Evolutionary conservation across 352 stramenopile genomes (phyloP).

Genomic region (Phytophthora ohioensis): DNA sequence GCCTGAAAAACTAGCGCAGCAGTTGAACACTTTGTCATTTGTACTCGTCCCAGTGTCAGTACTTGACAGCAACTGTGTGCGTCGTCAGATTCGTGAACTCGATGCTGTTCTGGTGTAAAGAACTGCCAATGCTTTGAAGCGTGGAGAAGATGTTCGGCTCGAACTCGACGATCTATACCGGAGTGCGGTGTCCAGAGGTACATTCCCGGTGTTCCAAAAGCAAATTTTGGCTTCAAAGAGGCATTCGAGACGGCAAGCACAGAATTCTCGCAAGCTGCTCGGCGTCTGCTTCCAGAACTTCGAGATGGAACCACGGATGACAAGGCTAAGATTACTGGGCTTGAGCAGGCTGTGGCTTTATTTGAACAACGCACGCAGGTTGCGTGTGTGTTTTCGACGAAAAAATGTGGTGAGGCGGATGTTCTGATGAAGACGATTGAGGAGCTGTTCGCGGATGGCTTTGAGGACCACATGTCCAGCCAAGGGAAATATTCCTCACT

Average conservation of each 20-base stretch:
- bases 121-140: neutral
- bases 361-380: neutral
- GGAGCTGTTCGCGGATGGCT: neutral
- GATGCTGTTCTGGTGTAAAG: neutral
- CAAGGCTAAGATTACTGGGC: neutral
- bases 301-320: slow-evolving; percentile 1
- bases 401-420: neutral
- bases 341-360: neutral
- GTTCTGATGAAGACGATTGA: neutral
- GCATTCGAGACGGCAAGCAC: neutral
- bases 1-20: neutral
- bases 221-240: neutral
- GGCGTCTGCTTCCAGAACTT: neutral
- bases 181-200: neutral
- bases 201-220: neutral
- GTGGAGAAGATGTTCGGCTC: neutral
- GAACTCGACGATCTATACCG: neutral
- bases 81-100: neutral
- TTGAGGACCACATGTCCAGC: neutral
- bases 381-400: neutral
- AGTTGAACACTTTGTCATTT: slow-evolving; percentile 5
- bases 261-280: slow-evolving; percentile 5
- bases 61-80: neutral
- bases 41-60: neutral
- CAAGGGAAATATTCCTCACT: neutral